Percentiles rank a stretch among this genome's conserved stretches.
Conservation (phyloP, 176 grass and related monocot genomes). For the Aegilops speltoides region DNA sequence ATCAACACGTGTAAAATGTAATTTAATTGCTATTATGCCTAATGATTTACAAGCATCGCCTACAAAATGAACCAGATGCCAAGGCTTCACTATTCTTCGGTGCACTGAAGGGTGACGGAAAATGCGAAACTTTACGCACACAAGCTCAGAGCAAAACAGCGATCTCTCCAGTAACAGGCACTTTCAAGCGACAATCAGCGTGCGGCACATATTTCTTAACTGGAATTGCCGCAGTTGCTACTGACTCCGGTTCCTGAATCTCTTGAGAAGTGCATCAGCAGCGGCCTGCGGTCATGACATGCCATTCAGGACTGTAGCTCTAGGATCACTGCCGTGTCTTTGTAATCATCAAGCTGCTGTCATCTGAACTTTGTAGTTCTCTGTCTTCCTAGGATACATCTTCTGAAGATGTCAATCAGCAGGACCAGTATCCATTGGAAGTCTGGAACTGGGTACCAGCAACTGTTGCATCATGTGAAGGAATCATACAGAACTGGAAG, state of each 20-base stretch:
- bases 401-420: not conserved
- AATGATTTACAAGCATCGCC: not conserved
- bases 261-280: not conserved
- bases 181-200: not conserved
- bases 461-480: not conserved
- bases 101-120: not conserved
- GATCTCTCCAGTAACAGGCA: not conserved
- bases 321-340: not conserved
- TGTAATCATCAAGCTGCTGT: not conserved
- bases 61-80: not conserved
- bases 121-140: not conserved
- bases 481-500: not conserved
- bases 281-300: not conserved
- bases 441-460: not conserved
- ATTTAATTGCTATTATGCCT: not conserved
- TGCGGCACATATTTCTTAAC: not conserved
- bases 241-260: not conserved
- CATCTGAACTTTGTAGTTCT: not conserved
- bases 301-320: not conserved
- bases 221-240: not conserved
- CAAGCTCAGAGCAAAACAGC: not conserved
- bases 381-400: not conserved
- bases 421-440: not conserved
- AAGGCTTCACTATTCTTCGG: not conserved
- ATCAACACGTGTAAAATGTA: not conserved